Evolutionary conservation across 2,329 filamentous ascomycete genomes (phyloP).

Genomic region (Onygenales sp.): DNA sequence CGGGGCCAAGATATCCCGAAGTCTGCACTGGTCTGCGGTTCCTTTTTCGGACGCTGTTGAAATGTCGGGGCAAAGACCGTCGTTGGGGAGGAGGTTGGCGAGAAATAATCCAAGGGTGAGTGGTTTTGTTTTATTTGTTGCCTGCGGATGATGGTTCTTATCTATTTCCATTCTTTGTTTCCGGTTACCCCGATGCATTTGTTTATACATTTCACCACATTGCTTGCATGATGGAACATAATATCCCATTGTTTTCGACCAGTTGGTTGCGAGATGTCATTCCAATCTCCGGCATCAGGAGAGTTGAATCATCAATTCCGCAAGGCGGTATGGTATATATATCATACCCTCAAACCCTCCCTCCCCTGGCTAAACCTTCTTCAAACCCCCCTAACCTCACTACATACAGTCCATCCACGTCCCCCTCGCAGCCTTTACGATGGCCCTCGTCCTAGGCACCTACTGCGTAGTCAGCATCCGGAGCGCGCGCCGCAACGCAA

Average conservation of each 20-base stretch:
- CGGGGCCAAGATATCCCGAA: no score
- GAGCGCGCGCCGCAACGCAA: constrained; percentile 56
- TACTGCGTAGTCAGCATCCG: constrained; percentile 58
- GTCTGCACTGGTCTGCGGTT: no score
- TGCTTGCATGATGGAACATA: no score
- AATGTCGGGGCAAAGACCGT: not conserved
- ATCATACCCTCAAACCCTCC: not conserved
- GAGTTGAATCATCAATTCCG: not conserved
- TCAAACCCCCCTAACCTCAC: not conserved
- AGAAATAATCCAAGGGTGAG: constrained; percentile 16
- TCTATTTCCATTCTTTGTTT: no score
- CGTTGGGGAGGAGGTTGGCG: constrained; percentile 9
- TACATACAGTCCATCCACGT: constrained; percentile 30
- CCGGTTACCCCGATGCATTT: no score
- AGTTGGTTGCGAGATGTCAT: no score
- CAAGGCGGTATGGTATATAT: not conserved
- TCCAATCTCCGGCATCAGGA: no score
- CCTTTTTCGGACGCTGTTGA: no score
- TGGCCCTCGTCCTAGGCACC: constrained; percentile 49
- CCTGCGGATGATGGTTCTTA: no score
- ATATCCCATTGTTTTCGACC: no score
- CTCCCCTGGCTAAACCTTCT: not conserved
- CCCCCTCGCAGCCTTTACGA: constrained; percentile 53
- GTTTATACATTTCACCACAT: no score
- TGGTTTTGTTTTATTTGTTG: not conserved